Conservation (phyloP, 306 rosid genomes). For the Cicer yamashitae region DNA sequence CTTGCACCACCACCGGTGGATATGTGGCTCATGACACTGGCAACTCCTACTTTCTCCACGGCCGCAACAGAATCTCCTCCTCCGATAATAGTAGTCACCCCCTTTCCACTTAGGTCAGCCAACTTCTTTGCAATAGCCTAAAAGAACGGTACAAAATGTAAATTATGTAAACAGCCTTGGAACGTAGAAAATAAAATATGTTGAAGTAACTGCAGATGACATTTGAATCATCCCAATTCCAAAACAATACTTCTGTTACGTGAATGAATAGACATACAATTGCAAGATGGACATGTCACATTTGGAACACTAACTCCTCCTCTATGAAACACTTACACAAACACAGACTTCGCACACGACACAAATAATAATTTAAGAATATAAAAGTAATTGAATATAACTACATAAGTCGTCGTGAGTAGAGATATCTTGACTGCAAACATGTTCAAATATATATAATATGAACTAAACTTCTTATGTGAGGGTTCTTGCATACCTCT, state of each 20-base stretch:
- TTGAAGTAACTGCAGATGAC: constrained; percentile 17
- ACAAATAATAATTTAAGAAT: background rate
- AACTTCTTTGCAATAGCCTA: constrained; percentile 94
- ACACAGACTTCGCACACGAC: background rate
- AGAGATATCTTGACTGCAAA: constrained; percentile 35
- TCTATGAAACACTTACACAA: background rate
- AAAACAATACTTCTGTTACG: constrained; percentile 13
- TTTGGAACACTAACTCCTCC: background rate
- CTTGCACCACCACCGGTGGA: constrained; percentile 99
- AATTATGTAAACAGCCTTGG: background rate
- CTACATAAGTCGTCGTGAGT: background rate
- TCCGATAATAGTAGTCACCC: constrained; percentile 98
- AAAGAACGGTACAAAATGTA: constrained; percentile 34
- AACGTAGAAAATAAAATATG: background rate
- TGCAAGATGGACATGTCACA: constrained; percentile 21
- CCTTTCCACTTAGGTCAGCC: constrained; percentile 93
- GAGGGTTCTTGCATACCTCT: constrained; percentile 65
- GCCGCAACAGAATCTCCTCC: constrained; percentile 99
- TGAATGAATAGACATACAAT: constrained; percentile 23
- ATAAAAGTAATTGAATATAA: background rate
- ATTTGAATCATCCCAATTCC: constrained; percentile 8
- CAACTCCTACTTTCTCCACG: constrained; percentile 99
- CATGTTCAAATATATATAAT: background rate
- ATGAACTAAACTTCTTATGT: constrained; percentile 20
- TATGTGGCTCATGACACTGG: constrained; percentile 95